Base-by-base conservation (phyloP, 257 asterid genomes). In the Rehmannia glutinosa region DNA sequence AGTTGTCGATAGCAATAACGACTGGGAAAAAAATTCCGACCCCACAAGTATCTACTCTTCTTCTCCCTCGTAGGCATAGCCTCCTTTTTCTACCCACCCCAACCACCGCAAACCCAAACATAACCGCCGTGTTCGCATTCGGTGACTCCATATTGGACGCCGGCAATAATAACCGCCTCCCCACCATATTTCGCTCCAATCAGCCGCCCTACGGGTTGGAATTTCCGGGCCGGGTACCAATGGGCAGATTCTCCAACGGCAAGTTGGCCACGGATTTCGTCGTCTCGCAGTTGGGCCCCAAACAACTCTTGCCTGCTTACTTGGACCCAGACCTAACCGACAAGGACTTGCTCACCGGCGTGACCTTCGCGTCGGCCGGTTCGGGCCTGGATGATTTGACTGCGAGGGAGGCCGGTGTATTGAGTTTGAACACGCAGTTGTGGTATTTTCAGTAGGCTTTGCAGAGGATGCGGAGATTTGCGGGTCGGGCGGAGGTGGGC, bases 281-380 rank as follows among this genome's bases (percentile, higher is more conserved):
- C 4, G 52, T 65, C 21, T 42, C 78, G 1, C 6, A 16, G 1
- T 10, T 82, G 43, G 75, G 79, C 21, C 43, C 74, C 39, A 75
- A 82, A 50, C 52, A 28, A 4, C 15, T 55, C 11, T 2, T 82
- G 64, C 87, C 81, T 0, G 79, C 81, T 0, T 82, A 73, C 67
- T 13, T 53, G 2, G 80, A 78, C 67, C 69, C 53, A 3, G 21
- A 11, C 33, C 10, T 76, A 5, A 57, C 68, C 1, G 61, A 55
- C 8, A n/a, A 6, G 0, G 81, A 27, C n/a, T 16, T 79, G 73
- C 75, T 76, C 10, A 82, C 84, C 15, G 87, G 87, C 28, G 84
- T 56, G 1, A 79, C 78, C 32, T 82, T 82, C 16, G 87, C 81
- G 1, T 76, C 84, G 0, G 68, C 66, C 16, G 80, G 84, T 46